phyloP scores from a whole-genome alignment of 768 basidiomycete genomes.

The Phallus indusiatus region DNA sequence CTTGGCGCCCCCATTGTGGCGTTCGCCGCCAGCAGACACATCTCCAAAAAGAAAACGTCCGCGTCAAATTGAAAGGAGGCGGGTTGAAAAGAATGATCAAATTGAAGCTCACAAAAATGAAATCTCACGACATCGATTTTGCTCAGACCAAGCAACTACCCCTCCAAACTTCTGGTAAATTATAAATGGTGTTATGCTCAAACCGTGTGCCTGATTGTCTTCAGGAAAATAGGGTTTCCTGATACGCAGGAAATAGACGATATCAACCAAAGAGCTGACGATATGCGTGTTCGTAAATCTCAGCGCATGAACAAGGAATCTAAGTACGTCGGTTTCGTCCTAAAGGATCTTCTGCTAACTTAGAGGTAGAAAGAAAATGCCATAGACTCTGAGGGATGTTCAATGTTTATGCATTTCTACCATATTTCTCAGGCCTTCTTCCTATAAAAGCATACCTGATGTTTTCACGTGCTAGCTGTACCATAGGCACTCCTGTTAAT shows the following conservation, averaged over 20 bases:
- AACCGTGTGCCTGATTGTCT: neutral
- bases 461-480: conserved; percentile 18
- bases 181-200: neutral
- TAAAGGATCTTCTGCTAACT: neutral
- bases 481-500: conserved; percentile 15
- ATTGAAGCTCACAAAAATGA: conserved; percentile 51
- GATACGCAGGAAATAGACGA: conserved; percentile 68
- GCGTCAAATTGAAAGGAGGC: neutral
- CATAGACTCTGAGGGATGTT: neutral
- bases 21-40: conserved; percentile 37
- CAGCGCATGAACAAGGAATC: conserved; percentile 51
- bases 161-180: conserved; percentile 9
- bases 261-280: conserved; percentile 66
- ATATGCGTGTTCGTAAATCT: conserved; percentile 63
- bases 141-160: conserved; percentile 51
- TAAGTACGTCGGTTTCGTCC: conserved; percentile 20
- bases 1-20: conserved; percentile 65
- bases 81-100: conserved; percentile 13
- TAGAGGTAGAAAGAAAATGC: neutral
- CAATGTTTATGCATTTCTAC: neutral
- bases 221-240: conserved; percentile 80
- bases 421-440: neutral
- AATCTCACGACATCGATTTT: conserved; percentile 63
- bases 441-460: conserved; percentile 16
- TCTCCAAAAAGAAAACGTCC: neutral